These are phyloP conservation scores for Penicillium riverlandense DNA, from an alignment of 495 filamentous ascomycete species.

Conservation along the genomic window DNA sequence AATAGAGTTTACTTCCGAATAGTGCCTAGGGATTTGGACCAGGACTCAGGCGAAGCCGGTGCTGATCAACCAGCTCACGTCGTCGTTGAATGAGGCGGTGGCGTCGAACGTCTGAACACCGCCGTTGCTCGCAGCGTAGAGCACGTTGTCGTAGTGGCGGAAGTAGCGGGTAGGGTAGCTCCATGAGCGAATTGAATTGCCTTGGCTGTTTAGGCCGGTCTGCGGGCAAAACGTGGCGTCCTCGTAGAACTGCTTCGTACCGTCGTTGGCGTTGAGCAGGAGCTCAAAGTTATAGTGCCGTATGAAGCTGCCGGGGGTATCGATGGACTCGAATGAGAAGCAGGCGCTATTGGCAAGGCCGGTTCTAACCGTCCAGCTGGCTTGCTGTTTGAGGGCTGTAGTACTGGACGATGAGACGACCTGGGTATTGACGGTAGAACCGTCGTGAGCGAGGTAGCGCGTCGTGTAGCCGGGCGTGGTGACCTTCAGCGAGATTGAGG, in stretches of 20 bases:
- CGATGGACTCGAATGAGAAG: conserved; percentile 49
- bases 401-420: conserved; percentile 45
- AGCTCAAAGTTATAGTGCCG: conserved; percentile 44
- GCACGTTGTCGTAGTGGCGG: conserved; percentile 41
- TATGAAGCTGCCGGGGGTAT: conserved; percentile 48
- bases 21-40: too few species aligned
- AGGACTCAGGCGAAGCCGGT: conserved; percentile 6
- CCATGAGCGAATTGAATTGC: conserved; percentile 45
- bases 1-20: too few species aligned
- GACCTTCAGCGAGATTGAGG: conserved; percentile 40
- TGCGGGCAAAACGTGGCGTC: conserved; percentile 51
- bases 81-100: conserved; percentile 37
- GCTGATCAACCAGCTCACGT: conserved; percentile 42
- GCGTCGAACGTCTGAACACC: conserved; percentile 44
- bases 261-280: conserved; percentile 38
- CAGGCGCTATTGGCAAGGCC: conserved; percentile 47
- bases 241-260: conserved; percentile 43
- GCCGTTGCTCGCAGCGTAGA: conserved; percentile 45
- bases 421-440: conserved; percentile 40
- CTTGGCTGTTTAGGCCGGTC: conserved; percentile 38
- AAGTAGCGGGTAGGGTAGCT: conserved; percentile 49
- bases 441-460: conserved; percentile 44
- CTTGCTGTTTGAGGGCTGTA: conserved; percentile 37
- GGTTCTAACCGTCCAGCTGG: conserved; percentile 47
- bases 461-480: conserved; percentile 44